Conservation (phyloP, 2,329 filamentous ascomycete genomes). For the Hypoxylon sp. region DNA sequence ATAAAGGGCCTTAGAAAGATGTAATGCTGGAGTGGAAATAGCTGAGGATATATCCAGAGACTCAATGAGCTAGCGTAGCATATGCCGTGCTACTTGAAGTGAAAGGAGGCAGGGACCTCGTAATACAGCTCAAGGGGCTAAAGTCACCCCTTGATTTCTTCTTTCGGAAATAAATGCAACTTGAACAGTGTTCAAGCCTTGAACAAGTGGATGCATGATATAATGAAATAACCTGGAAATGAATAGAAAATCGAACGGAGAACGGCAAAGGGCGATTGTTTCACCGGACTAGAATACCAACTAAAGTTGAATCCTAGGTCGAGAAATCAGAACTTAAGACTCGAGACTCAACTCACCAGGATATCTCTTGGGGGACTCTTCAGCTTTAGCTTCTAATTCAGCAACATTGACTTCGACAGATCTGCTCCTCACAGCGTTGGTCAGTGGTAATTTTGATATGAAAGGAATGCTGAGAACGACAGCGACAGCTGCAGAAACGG, state of each 20-base stretch:
- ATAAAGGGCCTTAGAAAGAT: neutral
- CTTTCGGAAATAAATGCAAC: neutral
- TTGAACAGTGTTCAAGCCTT: neutral
- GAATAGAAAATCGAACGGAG: neutral
- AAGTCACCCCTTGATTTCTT: constrained; percentile 9
- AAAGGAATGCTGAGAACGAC: constrained; percentile 34
- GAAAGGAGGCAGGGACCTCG: constrained; percentile 3
- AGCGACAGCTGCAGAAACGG: constrained; percentile 34
- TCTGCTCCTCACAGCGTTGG: constrained; percentile 41
- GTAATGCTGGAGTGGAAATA: constrained; percentile 1
- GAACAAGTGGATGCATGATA: constrained; percentile 5
- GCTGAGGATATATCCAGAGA: neutral
- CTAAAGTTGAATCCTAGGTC: constrained; percentile 10
- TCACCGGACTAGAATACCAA: constrained; percentile 3
- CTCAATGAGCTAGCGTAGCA: neutral
- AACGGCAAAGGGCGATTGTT: constrained; percentile 10
- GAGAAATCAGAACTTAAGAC: constrained; percentile 5
- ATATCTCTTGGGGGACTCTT: constrained; percentile 51
- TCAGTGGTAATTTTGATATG: constrained; percentile 31
- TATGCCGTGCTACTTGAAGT: constrained; percentile 14
- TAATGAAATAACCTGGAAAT: neutral
- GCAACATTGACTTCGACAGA: constrained; percentile 58
- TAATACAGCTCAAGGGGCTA: neutral
- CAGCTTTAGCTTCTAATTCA: constrained; percentile 36
- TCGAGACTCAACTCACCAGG: constrained; percentile 54